Percentiles rank a stretch among this genome's conserved stretches.
Conservation (phyloP, 306 rosid genomes). For the Prunus persica region DNA sequence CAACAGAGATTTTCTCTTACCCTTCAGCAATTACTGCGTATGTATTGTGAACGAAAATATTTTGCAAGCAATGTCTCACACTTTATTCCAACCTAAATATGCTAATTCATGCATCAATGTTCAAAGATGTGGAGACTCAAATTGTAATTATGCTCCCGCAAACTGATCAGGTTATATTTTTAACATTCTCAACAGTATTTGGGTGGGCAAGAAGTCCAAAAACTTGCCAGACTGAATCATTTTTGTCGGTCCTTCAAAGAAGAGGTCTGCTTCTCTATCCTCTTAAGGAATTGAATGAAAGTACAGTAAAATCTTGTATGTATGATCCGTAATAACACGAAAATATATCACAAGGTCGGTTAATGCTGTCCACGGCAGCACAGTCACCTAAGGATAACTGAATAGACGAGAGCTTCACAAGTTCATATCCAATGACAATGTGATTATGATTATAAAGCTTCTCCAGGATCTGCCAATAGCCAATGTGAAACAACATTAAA, state of each 20-base stretch:
- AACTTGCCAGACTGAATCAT: neutral
- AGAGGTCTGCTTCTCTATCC: constrained; percentile 11
- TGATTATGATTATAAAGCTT: constrained; percentile 67
- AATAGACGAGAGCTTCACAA: constrained; percentile 77
- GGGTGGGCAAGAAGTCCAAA: neutral
- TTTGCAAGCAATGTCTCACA: too few species aligned
- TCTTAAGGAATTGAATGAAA: constrained; percentile 37
- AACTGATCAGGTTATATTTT: neutral
- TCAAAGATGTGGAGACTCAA: neutral
- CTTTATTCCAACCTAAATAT: too few species aligned
- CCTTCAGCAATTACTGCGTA: too few species aligned
- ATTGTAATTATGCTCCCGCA: neutral
- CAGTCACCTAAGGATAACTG: constrained; percentile 55
- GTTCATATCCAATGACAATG: constrained; percentile 76
- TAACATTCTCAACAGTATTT: neutral
- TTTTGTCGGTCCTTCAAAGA: neutral
- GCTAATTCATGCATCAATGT: neutral
- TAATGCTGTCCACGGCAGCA: constrained; percentile 41
- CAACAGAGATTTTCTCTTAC: too few species aligned
- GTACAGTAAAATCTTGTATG: constrained; percentile 50
- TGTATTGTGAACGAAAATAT: constrained; percentile 21
- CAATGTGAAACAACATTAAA: constrained; percentile 8
- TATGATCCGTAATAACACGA: constrained; percentile 57
- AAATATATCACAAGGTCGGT: constrained; percentile 48
- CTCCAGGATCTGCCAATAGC: constrained; percentile 62